phyloP scores from a whole-genome alignment of 257 asterid species.

The Nicotiana undulata region DNA sequence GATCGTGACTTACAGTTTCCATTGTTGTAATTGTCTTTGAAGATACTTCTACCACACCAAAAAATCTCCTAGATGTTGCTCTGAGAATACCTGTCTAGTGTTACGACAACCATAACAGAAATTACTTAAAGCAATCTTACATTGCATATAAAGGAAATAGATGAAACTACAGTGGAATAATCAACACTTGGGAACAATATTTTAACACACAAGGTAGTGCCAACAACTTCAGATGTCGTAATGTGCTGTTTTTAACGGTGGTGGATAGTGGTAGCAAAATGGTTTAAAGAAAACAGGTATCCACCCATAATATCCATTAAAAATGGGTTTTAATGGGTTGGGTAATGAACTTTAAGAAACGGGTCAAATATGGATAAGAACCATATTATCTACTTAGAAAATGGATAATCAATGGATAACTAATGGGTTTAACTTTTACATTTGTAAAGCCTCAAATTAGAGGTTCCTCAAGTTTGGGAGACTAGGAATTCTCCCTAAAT shows the following conservation, averaged over 20 bases:
- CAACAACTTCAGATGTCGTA: background rate
- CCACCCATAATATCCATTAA: too few relatives aligned
- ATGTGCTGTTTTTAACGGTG: background rate
- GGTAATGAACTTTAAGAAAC: too few relatives aligned
- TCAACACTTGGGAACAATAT: background rate
- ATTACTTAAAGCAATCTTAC: background rate
- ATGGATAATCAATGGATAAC: too few relatives aligned
- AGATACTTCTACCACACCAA: slow-evolving; percentile 27
- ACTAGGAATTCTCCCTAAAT: too few relatives aligned
- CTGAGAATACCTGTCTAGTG: slow-evolving; percentile 70
- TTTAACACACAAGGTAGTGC: background rate
- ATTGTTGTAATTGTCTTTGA: slow-evolving; percentile 26
- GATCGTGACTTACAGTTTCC: slow-evolving; percentile 48
- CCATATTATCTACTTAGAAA: too few relatives aligned
- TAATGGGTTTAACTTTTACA: too few relatives aligned
- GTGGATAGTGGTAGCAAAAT: background rate
- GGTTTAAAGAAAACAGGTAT: too few relatives aligned
- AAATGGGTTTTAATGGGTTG: too few relatives aligned
- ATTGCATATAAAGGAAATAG: background rate
- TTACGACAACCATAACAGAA: slow-evolving; percentile 21
- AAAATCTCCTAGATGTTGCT: slow-evolving; percentile 32
- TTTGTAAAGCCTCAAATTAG: too few relatives aligned
- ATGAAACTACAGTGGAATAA: background rate
- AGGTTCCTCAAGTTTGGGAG: too few relatives aligned
- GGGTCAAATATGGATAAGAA: too few relatives aligned